Conservation (phyloP, 2,329 filamentous ascomycete genomes). For the Colletotrichum abscissum region DNA sequence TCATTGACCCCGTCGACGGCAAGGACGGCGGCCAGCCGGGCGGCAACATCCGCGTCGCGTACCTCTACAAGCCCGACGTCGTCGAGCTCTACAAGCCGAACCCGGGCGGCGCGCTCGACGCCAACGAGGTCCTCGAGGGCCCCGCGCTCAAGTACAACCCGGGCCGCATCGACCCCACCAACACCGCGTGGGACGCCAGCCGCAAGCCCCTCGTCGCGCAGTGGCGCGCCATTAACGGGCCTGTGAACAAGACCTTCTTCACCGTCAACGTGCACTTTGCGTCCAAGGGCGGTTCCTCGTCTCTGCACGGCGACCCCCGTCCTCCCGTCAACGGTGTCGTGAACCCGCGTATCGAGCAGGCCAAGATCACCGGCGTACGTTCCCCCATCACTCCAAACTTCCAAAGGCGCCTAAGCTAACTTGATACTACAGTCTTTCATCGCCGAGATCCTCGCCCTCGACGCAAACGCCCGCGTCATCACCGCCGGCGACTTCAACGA, state of each 20-base stretch:
- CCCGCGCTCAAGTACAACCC: conserved; percentile 75
- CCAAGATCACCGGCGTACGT: conserved; percentile 67
- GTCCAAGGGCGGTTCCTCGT: conserved; percentile 74
- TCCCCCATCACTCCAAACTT: background rate
- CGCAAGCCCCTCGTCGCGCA: conserved; percentile 76
- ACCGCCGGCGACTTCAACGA: conserved; percentile 79
- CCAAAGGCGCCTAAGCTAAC: no score
- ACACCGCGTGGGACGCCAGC: conserved; percentile 68
- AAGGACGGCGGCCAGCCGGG: conserved; percentile 75
- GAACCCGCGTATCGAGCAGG: conserved; percentile 66
- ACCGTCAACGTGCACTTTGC: conserved; percentile 78
- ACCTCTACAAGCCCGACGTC: conserved; percentile 72
- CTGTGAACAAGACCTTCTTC: conserved; percentile 67
- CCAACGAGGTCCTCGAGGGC: conserved; percentile 67
- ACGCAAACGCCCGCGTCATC: conserved; percentile 68
- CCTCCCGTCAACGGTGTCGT: conserved; percentile 76
- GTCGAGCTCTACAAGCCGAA: conserved; percentile 70
- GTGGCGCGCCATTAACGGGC: conserved; percentile 69
- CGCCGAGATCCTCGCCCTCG: conserved; percentile 64
- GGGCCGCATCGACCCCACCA: conserved; percentile 72
- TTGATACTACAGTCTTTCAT: conserved; percentile 57
- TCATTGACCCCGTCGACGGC: conserved; percentile 69
- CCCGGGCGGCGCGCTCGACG: conserved; percentile 64
- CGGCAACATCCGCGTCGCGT: conserved; percentile 78
- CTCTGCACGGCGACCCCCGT: conserved; percentile 72